A percentile compares a stretch with the other conserved stretches of the same genome.
phyloP scores from a whole-genome alignment of 1,284 basidiomycete species.

The Boletus nobilissimus region DNA sequence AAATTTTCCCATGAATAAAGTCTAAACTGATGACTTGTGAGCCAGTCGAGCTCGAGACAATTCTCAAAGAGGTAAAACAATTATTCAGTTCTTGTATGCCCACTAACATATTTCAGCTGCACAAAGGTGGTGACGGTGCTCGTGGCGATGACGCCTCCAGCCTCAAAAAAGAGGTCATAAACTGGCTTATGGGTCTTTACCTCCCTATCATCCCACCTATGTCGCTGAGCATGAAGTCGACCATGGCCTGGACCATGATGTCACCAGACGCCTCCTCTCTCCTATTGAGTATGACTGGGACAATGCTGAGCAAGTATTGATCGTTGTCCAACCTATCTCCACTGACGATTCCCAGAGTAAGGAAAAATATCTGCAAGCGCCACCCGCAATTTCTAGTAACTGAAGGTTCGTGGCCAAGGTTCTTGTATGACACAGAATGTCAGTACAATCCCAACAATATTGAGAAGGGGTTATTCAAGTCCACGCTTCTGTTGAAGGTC shows the following conservation, averaged over 20 bases:
- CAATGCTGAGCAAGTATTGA: not conserved
- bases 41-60: not conserved
- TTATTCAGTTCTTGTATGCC: not conserved
- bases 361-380: not conserved
- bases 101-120: not conserved
- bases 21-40: not conserved
- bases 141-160: not conserved
- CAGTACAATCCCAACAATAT: not conserved
- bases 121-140: not conserved
- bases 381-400: not conserved
- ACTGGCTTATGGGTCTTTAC: not conserved
- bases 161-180: slow-evolving; percentile 2
- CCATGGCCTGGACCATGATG: not conserved
- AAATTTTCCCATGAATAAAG: slow-evolving; percentile 8
- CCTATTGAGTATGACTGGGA: slow-evolving; percentile 6
- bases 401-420: not conserved
- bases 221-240: not conserved
- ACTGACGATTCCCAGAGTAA: not conserved
- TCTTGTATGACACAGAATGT: not conserved
- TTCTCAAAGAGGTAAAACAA: slow-evolving; percentile 7
- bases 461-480: not conserved
- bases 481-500: no score
- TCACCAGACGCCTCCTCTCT: not conserved
- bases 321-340: no score
- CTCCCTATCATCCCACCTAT: not conserved